phyloP scores from a whole-genome alignment of 2,329 filamentous ascomycete genomes.

The Colletotrichum phormii region DNA sequence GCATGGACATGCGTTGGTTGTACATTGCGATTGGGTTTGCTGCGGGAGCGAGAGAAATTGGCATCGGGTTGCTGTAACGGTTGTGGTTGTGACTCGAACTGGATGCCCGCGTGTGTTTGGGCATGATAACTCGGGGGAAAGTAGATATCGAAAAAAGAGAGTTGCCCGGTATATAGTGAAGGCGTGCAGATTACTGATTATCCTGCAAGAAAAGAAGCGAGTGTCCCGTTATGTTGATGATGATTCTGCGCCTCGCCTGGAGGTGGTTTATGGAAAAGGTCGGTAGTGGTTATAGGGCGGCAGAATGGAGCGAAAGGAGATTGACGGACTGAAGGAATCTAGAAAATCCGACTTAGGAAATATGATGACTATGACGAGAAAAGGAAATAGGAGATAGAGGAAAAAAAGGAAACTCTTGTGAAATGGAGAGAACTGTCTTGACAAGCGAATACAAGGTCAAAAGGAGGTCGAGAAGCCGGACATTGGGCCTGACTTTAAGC shows the following conservation, averaged over 20 bases:
- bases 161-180: conserved; percentile 33
- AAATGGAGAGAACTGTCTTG: conserved; percentile 38
- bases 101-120: conserved; percentile 56
- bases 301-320: conserved; percentile 25
- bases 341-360: conserved; percentile 35
- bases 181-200: conserved; percentile 36
- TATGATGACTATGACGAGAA: conserved; percentile 26
- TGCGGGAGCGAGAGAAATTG: conserved; percentile 53
- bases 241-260: conserved; percentile 35
- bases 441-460: conserved; percentile 37
- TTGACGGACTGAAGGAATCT: conserved; percentile 19
- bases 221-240: conserved; percentile 13
- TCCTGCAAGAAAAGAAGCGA: conserved; percentile 21
- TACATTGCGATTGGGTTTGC: conserved; percentile 54
- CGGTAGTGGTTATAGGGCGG: not conserved
- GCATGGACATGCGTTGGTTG: conserved; percentile 53
- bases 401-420: conserved; percentile 41
- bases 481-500: conserved; percentile 38
- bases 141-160: conserved; percentile 32
- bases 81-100: conserved; percentile 51
- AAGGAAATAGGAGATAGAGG: conserved; percentile 41
- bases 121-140: conserved; percentile 50
- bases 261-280: conserved; percentile 22
- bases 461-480: conserved; percentile 34
- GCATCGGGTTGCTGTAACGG: conserved; percentile 50